Conservation (phyloP, 257 asterid species). For the Solanum virginianum region DNA sequence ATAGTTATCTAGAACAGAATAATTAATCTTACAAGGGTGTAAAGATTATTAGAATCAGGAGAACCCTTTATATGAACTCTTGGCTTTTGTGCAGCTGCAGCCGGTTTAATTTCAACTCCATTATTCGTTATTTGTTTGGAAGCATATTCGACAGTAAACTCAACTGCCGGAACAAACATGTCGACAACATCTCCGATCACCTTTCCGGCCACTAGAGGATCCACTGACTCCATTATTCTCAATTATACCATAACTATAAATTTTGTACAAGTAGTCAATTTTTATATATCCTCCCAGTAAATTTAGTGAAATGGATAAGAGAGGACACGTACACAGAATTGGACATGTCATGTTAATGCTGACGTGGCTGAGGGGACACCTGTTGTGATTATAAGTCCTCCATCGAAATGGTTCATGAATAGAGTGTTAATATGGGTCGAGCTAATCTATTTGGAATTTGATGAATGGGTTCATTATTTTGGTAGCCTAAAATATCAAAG, state of each 20-base stretch:
- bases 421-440: no score
- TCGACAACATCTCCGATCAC: slow-evolving; percentile 48
- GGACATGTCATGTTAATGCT: not conserved
- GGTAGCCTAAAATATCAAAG: no score
- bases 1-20: no score
- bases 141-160: slow-evolving; percentile 21
- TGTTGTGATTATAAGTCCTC: not conserved
- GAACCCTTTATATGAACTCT: slow-evolving; percentile 17
- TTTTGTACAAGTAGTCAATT: no score
- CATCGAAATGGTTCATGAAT: no score
- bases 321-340: slow-evolving; percentile 4
- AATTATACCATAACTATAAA: not conserved
- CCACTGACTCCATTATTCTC: slow-evolving; percentile 7
- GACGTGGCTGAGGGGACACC: not conserved
- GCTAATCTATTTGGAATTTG: no score
- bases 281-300: no score
- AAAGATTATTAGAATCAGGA: slow-evolving; percentile 12
- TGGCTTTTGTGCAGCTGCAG: slow-evolving; percentile 23
- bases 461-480: no score
- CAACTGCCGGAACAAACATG: slow-evolving; percentile 37
- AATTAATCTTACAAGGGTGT: slow-evolving; percentile 29
- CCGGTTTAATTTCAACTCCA: slow-evolving; percentile 24
- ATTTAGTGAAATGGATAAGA: no score
- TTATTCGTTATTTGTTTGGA: slow-evolving; percentile 11
- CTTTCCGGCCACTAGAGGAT: slow-evolving; percentile 35